A percentile compares a stretch with the other conserved stretches of the same genome.
These are phyloP conservation scores for Trichoderma citrinoviride DNA, from an alignment of 2,329 filamentous ascomycete genomes.

Conservation along the genomic window DNA sequence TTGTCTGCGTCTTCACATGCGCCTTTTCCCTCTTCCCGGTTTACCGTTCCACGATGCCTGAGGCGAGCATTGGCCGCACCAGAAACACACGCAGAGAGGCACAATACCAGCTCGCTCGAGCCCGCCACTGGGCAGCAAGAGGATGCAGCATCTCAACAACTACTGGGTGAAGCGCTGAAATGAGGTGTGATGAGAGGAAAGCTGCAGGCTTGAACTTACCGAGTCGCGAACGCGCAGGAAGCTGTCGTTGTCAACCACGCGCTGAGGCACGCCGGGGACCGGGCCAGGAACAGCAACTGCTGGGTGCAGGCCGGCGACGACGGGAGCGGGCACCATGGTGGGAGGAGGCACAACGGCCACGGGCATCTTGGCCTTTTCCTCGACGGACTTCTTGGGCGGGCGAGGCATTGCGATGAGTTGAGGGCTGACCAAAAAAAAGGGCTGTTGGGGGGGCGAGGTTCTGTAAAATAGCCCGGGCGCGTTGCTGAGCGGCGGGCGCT, in stretches of 20 bases:
- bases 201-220: constrained; percentile 55
- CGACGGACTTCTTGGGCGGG: constrained; percentile 44
- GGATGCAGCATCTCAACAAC: neutral
- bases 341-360: constrained; percentile 38
- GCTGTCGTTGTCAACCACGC: constrained; percentile 65
- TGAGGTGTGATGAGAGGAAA: neutral
- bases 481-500: constrained; percentile 6
- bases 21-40: neutral
- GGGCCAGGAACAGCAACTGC: constrained; percentile 22
- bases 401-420: constrained; percentile 46
- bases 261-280: constrained; percentile 30
- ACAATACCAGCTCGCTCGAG: constrained; percentile 1
- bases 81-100: neutral
- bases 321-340: constrained; percentile 40
- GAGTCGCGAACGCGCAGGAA: constrained; percentile 78
- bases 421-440: neutral
- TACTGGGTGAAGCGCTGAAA: neutral
- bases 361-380: constrained; percentile 39
- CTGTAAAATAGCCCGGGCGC: neutral
- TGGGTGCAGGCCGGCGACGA: constrained; percentile 24
- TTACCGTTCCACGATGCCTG: neutral
- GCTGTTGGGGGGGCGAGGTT: neutral
- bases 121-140: constrained; percentile 9
- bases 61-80: neutral
- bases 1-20: neutral